Evolutionary conservation across 305 asterid species (phyloP), one percentile per base, ranked within the genome.

Genomic region (Fraxinus baroniana): DNA sequence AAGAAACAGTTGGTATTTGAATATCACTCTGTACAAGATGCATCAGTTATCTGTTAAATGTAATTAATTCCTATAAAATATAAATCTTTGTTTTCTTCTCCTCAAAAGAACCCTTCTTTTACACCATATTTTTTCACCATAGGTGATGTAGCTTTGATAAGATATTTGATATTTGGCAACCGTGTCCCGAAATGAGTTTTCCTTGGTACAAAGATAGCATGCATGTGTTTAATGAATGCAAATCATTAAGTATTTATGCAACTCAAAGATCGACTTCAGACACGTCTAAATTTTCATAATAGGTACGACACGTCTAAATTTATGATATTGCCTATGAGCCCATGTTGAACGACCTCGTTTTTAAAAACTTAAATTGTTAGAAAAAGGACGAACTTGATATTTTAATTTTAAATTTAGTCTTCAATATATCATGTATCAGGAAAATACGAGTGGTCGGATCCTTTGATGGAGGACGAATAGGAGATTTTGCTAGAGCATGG

Each of bases 1-100:
- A 84, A 83, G 92, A 82, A 80, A 86, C 91, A 41, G 86, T 55
- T 70, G 57, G 87, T 36, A 89, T 89, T 80, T 93, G 87, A 91
- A 68, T 46, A 81, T 39, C 36, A 46, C 33, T 28, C 5, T 71
- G 37, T 66, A 39, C 20, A 72, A 81, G 60, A 49, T 4, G 60
- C 60, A 49, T 49, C n/a, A 13, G 57, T 49, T 49, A 3, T 49
- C 12, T 57, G 30, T 60, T 60, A 60, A 60, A 18, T 60, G 71
- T 2, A 20, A 60, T 60, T 60, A 22, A 22, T 60, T 22, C 30
- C 30, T 60, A 60, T 20, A 22, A 20, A 18, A 18, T 60, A 60
- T 18, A 60, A 60, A 2, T 20, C 30, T 30, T 60, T 60, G 30
- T 60, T 60, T 60, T 60, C 4, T 60, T 2, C 68, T 2, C 30